Base-by-base conservation (phyloP, 2,329 filamentous ascomycete genomes). In the Alternaria ethzedia region DNA sequence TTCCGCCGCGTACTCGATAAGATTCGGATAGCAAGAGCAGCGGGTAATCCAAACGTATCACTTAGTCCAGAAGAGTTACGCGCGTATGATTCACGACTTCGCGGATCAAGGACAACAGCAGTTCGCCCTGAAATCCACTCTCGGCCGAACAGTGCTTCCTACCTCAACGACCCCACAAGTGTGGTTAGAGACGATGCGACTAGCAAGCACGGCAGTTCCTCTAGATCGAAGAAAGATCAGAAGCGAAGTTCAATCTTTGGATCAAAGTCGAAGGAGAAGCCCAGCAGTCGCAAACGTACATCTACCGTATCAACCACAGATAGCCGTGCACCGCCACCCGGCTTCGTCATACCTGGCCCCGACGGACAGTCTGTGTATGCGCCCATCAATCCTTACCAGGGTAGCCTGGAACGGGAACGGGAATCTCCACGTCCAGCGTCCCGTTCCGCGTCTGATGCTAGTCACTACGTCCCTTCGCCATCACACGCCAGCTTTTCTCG, bases 41-140 rank as follows among this genome's bases (percentile, higher is more conserved):
- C 89, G 74, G 94, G 94, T 67, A 91, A 90, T 79, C 84, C 86
- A 47, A 92, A 96, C 61, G 92, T 97, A 59, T 91, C 90, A 77
- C 86, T 98, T 67, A 93, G 87, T 70, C 87, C 90, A 73, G 89
- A 91, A 57, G 94, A 97, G 79, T 84, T 97, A 71, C 91, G 90
- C 65, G 94, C 93, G 50, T 85, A 97, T 70, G 91, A 95, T 76
- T 87, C 89, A 66, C 85, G 86, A 72, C 83, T 87, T 66, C 87
- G 89, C 77, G 87, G 90, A 17, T 59, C 69, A 58, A 71, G 67
- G 59, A 67, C 70, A 66, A 67, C 72, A 67, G 67, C 73, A 75
- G 72, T 67, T 68, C 75, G 69, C 51, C 67, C 74, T 45, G 65
- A 70, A 63, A 43, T 56, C 41, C 70, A 64, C 43, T 44, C 69